Evolutionary conservation across 176 grass and related monocot species (phyloP).

Genomic region (Paspalum vaginatum): DNA sequence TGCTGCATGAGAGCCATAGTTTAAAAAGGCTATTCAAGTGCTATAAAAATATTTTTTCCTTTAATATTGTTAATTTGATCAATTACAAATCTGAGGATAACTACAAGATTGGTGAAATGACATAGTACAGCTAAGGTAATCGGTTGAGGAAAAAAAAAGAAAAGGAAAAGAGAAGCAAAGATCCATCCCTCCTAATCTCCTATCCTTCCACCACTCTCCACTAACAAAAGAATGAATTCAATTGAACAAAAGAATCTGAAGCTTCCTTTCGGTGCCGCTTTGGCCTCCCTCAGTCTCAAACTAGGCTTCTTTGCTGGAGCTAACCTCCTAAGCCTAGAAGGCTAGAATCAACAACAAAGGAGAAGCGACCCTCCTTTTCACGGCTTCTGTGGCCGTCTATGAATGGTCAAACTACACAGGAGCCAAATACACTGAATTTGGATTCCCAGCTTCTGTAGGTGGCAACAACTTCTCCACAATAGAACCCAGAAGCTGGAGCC

Average conservation of each 20-base stretch:
- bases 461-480: conserved; percentile 1
- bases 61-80: conserved; percentile 51
- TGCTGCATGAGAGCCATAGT: conserved; percentile 22
- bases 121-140: conserved; percentile 47
- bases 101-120: conserved; percentile 56
- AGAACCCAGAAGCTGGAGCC: conserved; percentile 5
- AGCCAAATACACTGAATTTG: neutral
- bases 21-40: conserved; percentile 4
- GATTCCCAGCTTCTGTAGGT: neutral
- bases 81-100: conserved; percentile 58
- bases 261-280: conserved; percentile 35
- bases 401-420: neutral
- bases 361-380: conserved; percentile 13
- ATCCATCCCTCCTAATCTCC: conserved; percentile 51
- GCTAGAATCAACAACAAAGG: neutral
- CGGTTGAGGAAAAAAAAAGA: neutral
- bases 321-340: conserved; percentile 6
- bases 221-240: conserved; percentile 68
- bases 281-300: conserved; percentile 15
- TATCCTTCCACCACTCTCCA: conserved; percentile 47
- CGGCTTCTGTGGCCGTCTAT: neutral
- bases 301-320: neutral
- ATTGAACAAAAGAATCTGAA: conserved; percentile 70
- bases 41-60: conserved; percentile 28
- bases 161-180: conserved; percentile 38